A percentile compares a stretch with the other conserved stretches of the same genome.
phyloP scores from a whole-genome alignment of 352 stramenopile species.

The Globisporangium splendens region DNA sequence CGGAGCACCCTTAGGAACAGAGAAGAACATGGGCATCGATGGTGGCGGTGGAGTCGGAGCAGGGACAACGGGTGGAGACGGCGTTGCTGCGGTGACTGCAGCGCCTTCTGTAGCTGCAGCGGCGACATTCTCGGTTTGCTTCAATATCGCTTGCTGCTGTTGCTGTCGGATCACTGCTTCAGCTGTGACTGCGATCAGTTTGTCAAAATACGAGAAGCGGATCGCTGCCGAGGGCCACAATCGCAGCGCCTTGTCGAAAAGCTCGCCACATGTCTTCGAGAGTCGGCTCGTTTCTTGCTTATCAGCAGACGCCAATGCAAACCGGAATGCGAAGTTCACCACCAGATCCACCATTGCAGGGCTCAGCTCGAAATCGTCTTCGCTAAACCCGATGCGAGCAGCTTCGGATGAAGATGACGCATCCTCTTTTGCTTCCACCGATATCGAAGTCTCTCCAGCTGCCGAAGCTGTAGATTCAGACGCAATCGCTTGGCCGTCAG shows the following conservation, averaged over 20 bases:
- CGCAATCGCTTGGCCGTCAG: conserved; percentile 16
- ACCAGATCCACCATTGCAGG: conserved; percentile 88
- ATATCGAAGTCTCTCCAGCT: conserved; percentile 4
- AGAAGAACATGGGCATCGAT: conserved; percentile 79
- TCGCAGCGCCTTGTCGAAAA: conserved; percentile 85
- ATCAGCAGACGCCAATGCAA: conserved; percentile 84
- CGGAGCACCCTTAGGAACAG: conserved; percentile 75
- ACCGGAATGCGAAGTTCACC: conserved; percentile 90
- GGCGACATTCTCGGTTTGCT: conserved; percentile 6
- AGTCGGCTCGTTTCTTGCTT: conserved; percentile 86
- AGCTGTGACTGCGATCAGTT: conserved; percentile 86
- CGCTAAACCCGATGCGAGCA: conserved; percentile 25
- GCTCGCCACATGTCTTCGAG: conserved; percentile 84
- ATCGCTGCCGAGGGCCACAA: conserved; percentile 84
- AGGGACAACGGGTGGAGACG: conserved; percentile 21
- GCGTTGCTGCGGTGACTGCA: conserved; percentile 6
- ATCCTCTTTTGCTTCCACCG: conserved; percentile 8
- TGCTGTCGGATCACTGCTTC: conserved; percentile 80
- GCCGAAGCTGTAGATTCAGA: conserved; percentile 13
- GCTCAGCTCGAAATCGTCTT: conserved; percentile 88
- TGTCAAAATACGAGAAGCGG: conserved; percentile 90
- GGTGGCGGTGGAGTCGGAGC: conserved; percentile 23
- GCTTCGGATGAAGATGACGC: conserved; percentile 7
- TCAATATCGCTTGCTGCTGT: conserved; percentile 23
- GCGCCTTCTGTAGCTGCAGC: conserved; percentile 5